Evolutionary conservation across 2,329 filamentous ascomycete species (phyloP).

Genomic region (Colletotrichum coccodes): DNA sequence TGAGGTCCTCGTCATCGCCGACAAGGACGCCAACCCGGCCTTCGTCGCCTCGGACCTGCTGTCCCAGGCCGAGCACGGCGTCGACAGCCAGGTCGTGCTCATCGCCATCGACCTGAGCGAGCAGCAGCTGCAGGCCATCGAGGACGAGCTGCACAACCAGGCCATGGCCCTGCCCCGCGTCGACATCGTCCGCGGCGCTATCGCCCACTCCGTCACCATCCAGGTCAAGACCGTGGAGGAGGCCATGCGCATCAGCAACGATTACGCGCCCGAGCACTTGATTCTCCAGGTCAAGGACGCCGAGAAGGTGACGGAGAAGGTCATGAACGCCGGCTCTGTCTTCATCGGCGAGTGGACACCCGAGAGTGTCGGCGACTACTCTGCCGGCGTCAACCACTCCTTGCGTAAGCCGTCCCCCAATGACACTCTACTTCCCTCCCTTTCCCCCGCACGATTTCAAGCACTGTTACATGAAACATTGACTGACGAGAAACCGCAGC

Average conservation of each 20-base stretch:
- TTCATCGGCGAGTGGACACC: conserved; percentile 98
- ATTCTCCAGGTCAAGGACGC: conserved; percentile 90
- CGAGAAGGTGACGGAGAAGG: conserved; percentile 76
- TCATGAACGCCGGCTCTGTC: conserved; percentile 94
- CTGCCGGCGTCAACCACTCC: conserved; percentile 96
- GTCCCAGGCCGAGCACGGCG: conserved; percentile 95
- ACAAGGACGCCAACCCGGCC: conserved; percentile 86
- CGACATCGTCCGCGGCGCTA: conserved; percentile 90
- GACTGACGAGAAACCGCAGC: conserved; percentile 67
- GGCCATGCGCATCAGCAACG: conserved; percentile 86
- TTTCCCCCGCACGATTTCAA: not conserved
- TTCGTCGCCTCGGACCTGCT: conserved; percentile 96
- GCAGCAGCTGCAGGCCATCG: conserved; percentile 80
- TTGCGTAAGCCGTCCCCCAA: conserved; percentile 76
- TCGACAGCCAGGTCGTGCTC: conserved; percentile 94
- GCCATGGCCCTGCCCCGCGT: conserved; percentile 88
- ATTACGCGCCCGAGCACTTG: conserved; percentile 95
- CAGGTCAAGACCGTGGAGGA: conserved; percentile 76
- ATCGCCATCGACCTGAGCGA: conserved; percentile 86
- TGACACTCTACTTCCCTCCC: no score
- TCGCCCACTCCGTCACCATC: conserved; percentile 91
- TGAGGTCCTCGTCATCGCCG: conserved; percentile 95
- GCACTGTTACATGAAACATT: conserved; percentile 1
- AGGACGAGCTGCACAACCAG: conserved; percentile 90
- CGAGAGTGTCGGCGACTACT: conserved; percentile 98